phyloP scores from a whole-genome alignment of 2,329 filamentous ascomycete genomes.

The Aureobasidium sp. region DNA sequence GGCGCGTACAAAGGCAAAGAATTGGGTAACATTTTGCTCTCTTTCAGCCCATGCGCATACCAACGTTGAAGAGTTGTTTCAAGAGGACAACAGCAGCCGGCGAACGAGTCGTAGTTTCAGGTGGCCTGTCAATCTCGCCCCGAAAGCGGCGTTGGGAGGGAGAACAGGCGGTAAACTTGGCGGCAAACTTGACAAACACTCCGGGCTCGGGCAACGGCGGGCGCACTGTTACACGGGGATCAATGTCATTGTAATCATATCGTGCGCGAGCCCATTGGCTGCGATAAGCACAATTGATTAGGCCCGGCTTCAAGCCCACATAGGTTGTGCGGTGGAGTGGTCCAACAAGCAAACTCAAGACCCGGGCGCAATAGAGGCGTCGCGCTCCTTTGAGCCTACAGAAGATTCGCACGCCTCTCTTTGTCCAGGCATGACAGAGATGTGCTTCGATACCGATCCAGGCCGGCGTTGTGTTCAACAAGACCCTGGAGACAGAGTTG shows the following conservation, averaged over 20 bases:
- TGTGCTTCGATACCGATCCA: neutral
- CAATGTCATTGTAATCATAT: constrained; percentile 10
- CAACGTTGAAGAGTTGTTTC: constrained; percentile 2
- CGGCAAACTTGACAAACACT: constrained; percentile 3
- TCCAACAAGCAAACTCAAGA: neutral
- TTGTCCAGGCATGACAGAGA: neutral
- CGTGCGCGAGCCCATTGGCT: constrained; percentile 5
- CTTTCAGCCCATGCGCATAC: neutral
- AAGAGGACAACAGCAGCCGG: neutral
- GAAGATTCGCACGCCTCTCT: neutral
- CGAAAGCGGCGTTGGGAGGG: constrained; percentile 4
- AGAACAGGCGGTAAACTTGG: neutral
- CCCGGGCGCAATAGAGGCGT: neutral
- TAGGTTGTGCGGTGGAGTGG: constrained; percentile 3
- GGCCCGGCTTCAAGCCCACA: constrained; percentile 5
- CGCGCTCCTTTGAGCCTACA: neutral
- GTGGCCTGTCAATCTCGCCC: neutral
- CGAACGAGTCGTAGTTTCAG: constrained; percentile 1
- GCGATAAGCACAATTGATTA: constrained; percentile 11
- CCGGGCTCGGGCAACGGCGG: neutral
- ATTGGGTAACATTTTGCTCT: neutral
- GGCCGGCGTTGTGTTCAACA: neutral
- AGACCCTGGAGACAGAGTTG: constrained; percentile 2
- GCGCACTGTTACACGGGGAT: constrained; percentile 10
- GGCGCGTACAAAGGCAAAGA: neutral